phyloP scores from a whole-genome alignment of 495 filamentous ascomycete species.

The Gamarada debralockiae region DNA sequence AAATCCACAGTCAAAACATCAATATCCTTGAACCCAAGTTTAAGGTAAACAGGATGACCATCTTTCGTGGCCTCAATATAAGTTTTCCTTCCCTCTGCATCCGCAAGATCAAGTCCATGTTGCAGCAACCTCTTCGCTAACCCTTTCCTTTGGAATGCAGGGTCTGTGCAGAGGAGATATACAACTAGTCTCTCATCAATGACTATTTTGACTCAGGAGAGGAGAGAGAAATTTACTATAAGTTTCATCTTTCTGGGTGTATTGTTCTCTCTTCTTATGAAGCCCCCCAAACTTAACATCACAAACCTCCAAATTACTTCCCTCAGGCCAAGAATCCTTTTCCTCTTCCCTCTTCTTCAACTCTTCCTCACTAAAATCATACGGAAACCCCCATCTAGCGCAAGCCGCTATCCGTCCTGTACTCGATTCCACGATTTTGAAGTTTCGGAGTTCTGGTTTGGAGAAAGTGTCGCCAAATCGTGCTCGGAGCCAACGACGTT shows the following conservation, averaged over 20 bases:
- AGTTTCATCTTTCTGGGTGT: slow-evolving; percentile 10
- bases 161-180: slow-evolving; percentile 11
- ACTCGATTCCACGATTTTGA: slow-evolving; percentile 15
- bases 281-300: slow-evolving; percentile 17
- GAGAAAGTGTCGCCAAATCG: slow-evolving; percentile 7
- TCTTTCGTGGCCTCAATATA: slow-evolving; percentile 22
- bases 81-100: slow-evolving; percentile 13
- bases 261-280: slow-evolving; percentile 2
- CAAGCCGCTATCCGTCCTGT: slow-evolving; percentile 13
- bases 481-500: slow-evolving; percentile 5
- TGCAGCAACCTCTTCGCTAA: slow-evolving; percentile 17
- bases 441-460: slow-evolving; percentile 13
- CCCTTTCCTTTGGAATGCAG: slow-evolving; percentile 19
- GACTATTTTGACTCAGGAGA: not conserved
- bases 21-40: slow-evolving; percentile 20
- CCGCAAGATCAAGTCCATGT: slow-evolving; percentile 18
- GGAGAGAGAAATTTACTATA: slow-evolving; percentile 18
- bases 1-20: slow-evolving; percentile 17
- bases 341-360: slow-evolving; percentile 5
- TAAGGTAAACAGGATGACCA: slow-evolving; percentile 20
- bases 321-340: slow-evolving; percentile 16
- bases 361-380: slow-evolving; percentile 15
- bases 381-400: slow-evolving; percentile 15
- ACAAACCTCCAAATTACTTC: slow-evolving; percentile 19
- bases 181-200: slow-evolving; percentile 13